These are phyloP conservation scores for Termitomyces sp. DNA, from an alignment of 768 basidiomycete species.

Conservation along the genomic window DNA sequence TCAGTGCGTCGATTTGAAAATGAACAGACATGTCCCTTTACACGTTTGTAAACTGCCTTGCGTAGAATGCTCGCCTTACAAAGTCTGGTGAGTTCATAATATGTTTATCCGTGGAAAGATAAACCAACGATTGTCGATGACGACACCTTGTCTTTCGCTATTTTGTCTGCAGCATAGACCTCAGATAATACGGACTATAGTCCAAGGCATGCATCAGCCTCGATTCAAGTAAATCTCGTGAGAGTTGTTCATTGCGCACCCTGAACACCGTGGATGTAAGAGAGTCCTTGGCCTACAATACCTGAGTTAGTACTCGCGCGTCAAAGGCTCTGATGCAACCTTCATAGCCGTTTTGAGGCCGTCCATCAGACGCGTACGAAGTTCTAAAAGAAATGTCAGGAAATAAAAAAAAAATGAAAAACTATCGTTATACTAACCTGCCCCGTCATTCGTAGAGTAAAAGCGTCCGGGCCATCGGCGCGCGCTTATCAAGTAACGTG, in stretches of 20 bases:
- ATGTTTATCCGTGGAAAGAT: not conserved
- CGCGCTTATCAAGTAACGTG: not conserved
- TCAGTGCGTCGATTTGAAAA: not conserved
- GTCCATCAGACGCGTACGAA: constrained; percentile 44
- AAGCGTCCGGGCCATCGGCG: not conserved
- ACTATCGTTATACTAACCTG: constrained; percentile 4
- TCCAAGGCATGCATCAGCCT: not conserved
- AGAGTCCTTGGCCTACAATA: constrained; percentile 47
- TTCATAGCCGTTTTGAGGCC: constrained; percentile 68
- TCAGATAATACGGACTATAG: constrained; percentile 63
- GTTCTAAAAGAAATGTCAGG: constrained; percentile 26
- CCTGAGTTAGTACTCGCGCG: constrained; percentile 1
- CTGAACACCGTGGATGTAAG: constrained; percentile 50
- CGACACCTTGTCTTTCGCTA: constrained; percentile 32
- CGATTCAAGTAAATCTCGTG: not conserved
- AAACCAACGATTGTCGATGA: constrained; percentile 38
- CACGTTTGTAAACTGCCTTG: constrained; percentile 53
- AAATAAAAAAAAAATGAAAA: not conserved
- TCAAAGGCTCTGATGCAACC: constrained; percentile 25
- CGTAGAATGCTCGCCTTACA: constrained; percentile 39
- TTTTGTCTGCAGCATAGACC: constrained; percentile 63
- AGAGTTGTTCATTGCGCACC: constrained; percentile 27
- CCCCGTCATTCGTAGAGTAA: constrained; percentile 4
- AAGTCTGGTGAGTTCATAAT: not conserved
- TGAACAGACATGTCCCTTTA: constrained; percentile 26